Percentiles rank a stretch among this genome's conserved stretches.
These are phyloP conservation scores for Globisporangium irregulare DNA, from an alignment of 352 stramenopile genomes.

Conservation along the genomic window DNA sequence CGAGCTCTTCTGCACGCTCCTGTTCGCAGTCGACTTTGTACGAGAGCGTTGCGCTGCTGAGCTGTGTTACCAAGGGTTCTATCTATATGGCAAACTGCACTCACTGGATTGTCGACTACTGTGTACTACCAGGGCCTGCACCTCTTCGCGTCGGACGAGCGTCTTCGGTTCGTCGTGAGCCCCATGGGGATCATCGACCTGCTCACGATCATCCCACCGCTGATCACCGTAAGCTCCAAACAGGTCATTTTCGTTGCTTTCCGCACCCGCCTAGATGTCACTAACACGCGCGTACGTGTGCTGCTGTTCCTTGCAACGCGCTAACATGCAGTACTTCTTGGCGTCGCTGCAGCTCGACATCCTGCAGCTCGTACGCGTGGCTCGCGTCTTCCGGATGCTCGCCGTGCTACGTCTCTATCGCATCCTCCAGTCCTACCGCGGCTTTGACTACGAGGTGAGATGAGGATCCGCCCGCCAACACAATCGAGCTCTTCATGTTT, in stretches of 20 bases:
- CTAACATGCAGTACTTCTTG: conserved; percentile 29
- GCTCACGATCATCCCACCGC: conserved; percentile 47
- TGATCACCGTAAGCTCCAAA: conserved; percentile 28
- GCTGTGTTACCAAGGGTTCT: not conserved
- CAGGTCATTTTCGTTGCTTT: not conserved
- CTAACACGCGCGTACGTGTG: not conserved
- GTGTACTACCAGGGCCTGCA: conserved; percentile 27
- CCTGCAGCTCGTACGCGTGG: conserved; percentile 45
- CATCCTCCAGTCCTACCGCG: conserved; percentile 47
- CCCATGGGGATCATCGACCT: conserved; percentile 57
- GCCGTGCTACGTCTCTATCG: conserved; percentile 55
- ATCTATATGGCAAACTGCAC: not conserved
- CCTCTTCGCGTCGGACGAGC: conserved; percentile 37
- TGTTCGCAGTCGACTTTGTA: conserved; percentile 57
- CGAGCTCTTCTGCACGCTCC: conserved; percentile 35
- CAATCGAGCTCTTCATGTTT: not conserved
- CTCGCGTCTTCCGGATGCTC: conserved; percentile 58
- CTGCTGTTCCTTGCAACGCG: not conserved
- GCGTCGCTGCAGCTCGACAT: conserved; percentile 31
- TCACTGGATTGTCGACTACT: not conserved
- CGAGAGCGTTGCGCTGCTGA: not conserved
- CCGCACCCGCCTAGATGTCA: not conserved
- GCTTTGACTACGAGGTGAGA: conserved; percentile 52
- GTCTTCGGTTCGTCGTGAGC: conserved; percentile 38
- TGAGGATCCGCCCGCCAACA: not conserved